Percentiles rank a stretch among this genome's conserved stretches.
These are phyloP conservation scores for Seiridium unicorne DNA, from an alignment of 2,329 filamentous ascomycete species.

Conservation along the genomic window DNA sequence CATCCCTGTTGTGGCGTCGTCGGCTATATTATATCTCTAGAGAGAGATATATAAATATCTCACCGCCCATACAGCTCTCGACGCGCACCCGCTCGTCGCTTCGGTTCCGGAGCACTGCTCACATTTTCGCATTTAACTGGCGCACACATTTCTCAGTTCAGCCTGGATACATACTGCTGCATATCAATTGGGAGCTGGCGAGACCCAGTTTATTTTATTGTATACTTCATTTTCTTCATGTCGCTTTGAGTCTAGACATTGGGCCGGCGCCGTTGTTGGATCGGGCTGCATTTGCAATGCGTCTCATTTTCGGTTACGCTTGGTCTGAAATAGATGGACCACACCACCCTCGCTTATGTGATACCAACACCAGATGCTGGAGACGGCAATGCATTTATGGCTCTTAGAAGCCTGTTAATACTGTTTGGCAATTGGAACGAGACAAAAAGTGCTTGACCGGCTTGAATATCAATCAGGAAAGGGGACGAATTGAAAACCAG, in stretches of 20 bases:
- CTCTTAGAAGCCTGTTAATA: constrained; percentile 1
- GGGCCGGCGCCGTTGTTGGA: constrained; percentile 1
- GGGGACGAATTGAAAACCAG: not conserved
- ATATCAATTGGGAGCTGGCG: not conserved
- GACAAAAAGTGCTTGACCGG: not conserved
- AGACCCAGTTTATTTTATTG: not conserved
- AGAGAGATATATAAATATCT: not conserved
- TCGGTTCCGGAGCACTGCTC: not conserved
- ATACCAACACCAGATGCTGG: constrained; percentile 1
- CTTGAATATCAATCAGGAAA: not conserved
- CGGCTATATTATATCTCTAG: too few species aligned
- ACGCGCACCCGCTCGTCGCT: not conserved
- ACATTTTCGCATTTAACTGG: constrained; percentile 3
- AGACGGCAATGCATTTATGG: not conserved
- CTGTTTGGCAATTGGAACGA: too few species aligned
- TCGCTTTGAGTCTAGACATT: not conserved
- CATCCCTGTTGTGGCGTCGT: not conserved
- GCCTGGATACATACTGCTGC: not conserved
- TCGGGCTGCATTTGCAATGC: not conserved
- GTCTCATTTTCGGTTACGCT: not conserved
- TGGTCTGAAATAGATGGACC: not conserved
- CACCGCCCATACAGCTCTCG: not conserved
- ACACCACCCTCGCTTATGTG: not conserved
- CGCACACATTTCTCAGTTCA: not conserved
- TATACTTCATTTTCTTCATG: not conserved